A percentile compares a stretch with the other conserved stretches of the same genome.
Evolutionary conservation across 2,329 filamentous ascomycete species (phyloP).

Genomic region (Neofusicoccum laricinum): DNA sequence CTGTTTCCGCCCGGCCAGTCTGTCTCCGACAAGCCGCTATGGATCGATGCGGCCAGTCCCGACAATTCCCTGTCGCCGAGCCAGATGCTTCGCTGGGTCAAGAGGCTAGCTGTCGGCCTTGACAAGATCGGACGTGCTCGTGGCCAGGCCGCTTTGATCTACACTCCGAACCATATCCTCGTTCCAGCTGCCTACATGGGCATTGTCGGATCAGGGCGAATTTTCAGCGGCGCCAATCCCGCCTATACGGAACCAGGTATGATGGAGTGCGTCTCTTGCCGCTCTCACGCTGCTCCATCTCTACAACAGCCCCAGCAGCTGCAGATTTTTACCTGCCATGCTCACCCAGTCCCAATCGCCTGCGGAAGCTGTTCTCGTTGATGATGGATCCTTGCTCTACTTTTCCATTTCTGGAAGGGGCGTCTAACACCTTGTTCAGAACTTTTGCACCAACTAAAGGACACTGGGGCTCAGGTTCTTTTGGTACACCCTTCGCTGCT

Average conservation of each 20-base stretch:
- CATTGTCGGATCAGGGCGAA: constrained; percentile 70
- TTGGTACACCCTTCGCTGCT: constrained; percentile 60
- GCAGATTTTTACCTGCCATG: no score
- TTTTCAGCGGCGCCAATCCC: constrained; percentile 76
- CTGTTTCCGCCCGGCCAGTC: constrained; percentile 29
- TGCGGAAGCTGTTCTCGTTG: no score
- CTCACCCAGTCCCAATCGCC: no score
- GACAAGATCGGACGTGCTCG: constrained; percentile 60
- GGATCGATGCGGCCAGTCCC: constrained; percentile 65
- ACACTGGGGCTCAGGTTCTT: constrained; percentile 66
- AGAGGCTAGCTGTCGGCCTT: constrained; percentile 68
- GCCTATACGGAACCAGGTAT: constrained; percentile 52
- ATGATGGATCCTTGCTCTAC: no score
- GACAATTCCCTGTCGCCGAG: constrained; percentile 60
- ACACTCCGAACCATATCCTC: constrained; percentile 72
- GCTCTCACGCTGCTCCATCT: no score
- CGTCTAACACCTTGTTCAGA: constrained; percentile 50
- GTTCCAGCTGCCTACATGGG: constrained; percentile 70
- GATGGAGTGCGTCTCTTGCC: neutral
- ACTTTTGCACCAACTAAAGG: constrained; percentile 70
- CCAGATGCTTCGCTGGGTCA: constrained; percentile 68
- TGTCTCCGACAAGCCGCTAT: constrained; percentile 40
- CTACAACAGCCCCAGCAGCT: no score
- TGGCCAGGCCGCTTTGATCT: constrained; percentile 71
- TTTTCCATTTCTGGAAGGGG: no score